Conservation (phyloP, 1,284 basidiomycete genomes). For the Vanrija sp. region DNA sequence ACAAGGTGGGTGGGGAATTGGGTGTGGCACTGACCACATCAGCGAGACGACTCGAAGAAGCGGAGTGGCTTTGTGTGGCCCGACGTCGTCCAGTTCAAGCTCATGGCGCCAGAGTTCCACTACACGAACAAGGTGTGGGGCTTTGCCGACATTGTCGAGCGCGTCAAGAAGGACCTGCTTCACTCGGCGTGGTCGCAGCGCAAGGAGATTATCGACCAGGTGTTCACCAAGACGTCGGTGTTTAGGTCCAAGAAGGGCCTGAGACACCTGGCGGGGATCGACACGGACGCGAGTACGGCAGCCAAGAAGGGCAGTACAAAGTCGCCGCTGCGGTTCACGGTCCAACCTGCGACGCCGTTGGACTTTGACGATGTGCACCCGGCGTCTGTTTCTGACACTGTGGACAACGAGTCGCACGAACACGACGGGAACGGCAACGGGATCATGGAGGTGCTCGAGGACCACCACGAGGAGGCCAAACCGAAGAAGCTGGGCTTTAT, state of each 20-base stretch:
- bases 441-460: too few relatives aligned
- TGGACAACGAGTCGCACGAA: too few relatives aligned
- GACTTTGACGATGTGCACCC: conserved; percentile 8
- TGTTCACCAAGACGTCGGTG: conserved; percentile 42
- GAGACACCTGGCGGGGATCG: conserved; percentile 23
- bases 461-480: too few relatives aligned
- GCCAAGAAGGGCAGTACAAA: conserved; percentile 1
- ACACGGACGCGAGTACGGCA: conserved; percentile 1
- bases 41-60: conserved; percentile 51
- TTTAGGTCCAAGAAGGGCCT: conserved; percentile 38
- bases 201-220: conserved; percentile 44
- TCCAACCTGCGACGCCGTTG: conserved; percentile 8
- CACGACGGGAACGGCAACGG: too few relatives aligned
- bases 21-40: neutral
- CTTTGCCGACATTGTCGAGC: conserved; percentile 77
- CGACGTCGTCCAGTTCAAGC: conserved; percentile 53
- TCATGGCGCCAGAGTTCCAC: conserved; percentile 58
- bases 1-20: conserved; percentile 50
- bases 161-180: conserved; percentile 61
- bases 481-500: conserved; percentile 9
- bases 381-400: too few relatives aligned
- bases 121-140: conserved; percentile 84
- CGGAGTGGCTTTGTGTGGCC: conserved; percentile 37
- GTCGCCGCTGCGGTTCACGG: conserved; percentile 12
- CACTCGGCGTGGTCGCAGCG: conserved; percentile 47